Conservation (phyloP, 352 stramenopile species). For the Phytophthora fragariae region DNA sequence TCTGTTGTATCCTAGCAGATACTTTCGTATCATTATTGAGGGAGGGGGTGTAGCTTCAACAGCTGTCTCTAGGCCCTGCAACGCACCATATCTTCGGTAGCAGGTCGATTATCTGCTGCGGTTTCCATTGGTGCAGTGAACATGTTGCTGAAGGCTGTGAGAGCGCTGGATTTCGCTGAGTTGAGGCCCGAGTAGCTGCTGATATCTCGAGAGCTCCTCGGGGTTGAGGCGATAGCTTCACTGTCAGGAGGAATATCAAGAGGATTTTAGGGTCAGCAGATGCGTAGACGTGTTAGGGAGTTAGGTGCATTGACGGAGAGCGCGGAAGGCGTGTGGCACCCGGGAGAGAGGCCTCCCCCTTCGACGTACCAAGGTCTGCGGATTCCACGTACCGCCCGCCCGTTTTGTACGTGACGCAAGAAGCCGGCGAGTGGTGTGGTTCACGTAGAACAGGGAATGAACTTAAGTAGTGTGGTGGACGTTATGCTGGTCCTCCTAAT, state of each 20-base stretch:
- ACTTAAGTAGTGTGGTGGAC: background rate
- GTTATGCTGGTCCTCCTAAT: background rate
- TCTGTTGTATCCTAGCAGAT: background rate
- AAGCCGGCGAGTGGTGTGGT: constrained; percentile 6
- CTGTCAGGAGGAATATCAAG: constrained; percentile 5
- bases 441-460: background rate
- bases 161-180: constrained; percentile 18
- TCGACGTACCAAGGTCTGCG: constrained; percentile 28
- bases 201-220: constrained; percentile 13
- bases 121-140: constrained; percentile 28
- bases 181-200: constrained; percentile 20
- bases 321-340: background rate
- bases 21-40: constrained; percentile 8
- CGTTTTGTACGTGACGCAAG: constrained; percentile 8
- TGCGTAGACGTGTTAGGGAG: background rate
- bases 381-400: constrained; percentile 22
- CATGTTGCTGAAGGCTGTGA: background rate
- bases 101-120: constrained; percentile 15
- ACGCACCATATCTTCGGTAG: constrained; percentile 38
- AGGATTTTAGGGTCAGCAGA: constrained; percentile 11
- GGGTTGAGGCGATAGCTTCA: constrained; percentile 11
- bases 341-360: constrained; percentile 19
- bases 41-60: constrained; percentile 16
- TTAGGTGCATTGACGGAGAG: background rate
- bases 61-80: background rate